phyloP scores from a whole-genome alignment of 148 eudicot species.

The Hydrangea macrophylla region DNA sequence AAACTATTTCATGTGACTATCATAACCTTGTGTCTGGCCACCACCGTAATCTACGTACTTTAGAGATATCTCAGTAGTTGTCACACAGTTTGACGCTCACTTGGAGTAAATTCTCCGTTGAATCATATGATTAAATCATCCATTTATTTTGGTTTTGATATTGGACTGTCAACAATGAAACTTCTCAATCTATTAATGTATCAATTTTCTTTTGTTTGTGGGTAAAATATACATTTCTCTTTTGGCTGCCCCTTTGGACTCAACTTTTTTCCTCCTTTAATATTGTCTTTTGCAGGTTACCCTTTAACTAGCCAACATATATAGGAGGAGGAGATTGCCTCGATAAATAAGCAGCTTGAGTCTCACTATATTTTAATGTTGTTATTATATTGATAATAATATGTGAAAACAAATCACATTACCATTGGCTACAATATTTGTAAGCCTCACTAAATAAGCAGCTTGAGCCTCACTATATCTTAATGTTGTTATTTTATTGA shows the following conservation, averaged over 20 bases:
- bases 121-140: too few species aligned
- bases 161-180: neutral
- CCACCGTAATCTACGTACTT: too few species aligned
- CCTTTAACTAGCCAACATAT: neutral
- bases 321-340: neutral
- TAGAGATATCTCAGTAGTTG: too few species aligned
- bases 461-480: neutral
- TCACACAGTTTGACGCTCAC: too few species aligned
- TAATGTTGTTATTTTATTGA: neutral
- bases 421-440: too few species aligned
- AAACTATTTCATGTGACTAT: too few species aligned
- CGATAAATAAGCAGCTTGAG: neutral
- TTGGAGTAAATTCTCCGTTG: too few species aligned
- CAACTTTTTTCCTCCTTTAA: neutral
- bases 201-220: neutral
- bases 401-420: neutral
- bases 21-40: too few species aligned
- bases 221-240: too few species aligned
- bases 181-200: neutral
- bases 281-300: neutral
- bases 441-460: neutral
- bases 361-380: neutral
- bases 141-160: neutral
- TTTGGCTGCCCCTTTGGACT: neutral
- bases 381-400: neutral